Evolutionary conservation across 192 early-diverging fungal genomes (phyloP).

Genomic region (Physocladia obscura): DNA sequence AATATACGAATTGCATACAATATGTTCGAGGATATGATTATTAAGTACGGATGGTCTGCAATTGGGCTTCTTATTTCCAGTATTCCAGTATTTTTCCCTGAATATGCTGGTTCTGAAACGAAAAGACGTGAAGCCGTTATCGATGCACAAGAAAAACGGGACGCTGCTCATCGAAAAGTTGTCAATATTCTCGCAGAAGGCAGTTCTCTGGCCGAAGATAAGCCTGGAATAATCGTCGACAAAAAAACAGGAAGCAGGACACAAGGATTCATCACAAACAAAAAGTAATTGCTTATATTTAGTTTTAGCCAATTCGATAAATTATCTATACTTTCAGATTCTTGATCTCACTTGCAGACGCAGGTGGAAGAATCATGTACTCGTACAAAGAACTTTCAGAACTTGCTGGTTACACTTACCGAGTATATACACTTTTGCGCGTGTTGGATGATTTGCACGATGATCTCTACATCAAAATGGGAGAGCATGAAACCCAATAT

Average conservation of each 20-base stretch:
- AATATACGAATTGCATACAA: constrained; percentile 54
- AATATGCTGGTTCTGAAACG: constrained; percentile 29
- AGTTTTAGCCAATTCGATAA: constrained; percentile 54
- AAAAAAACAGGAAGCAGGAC: constrained; percentile 42
- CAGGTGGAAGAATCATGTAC: constrained; percentile 88
- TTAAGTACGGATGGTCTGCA: constrained; percentile 96
- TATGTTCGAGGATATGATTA: constrained; percentile 82
- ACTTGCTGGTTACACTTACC: constrained; percentile 90
- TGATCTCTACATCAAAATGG: constrained; percentile 74
- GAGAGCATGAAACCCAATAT: constrained; percentile 24
- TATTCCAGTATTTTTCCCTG: constrained; percentile 80
- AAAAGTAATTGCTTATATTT: constrained; percentile 18
- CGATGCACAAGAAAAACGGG: constrained; percentile 9
- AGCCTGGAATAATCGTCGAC: constrained; percentile 3
- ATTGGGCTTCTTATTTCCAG: constrained; percentile 80
- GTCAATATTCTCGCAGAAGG: background rate
- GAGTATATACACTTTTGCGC: constrained; percentile 81
- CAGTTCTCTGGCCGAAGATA: background rate
- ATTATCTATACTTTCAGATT: constrained; percentile 63
- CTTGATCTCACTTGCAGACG: constrained; percentile 85
- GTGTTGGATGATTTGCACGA: constrained; percentile 86
- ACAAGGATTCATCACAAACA: constrained; percentile 52
- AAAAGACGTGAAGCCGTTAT: constrained; percentile 24
- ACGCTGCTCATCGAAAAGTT: background rate
- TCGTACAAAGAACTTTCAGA: constrained; percentile 93